A percentile compares a stretch with the other conserved stretches of the same genome.
phyloP scores from a whole-genome alignment of 73 alveolate species.

The Durusdinium trenchii region DNA sequence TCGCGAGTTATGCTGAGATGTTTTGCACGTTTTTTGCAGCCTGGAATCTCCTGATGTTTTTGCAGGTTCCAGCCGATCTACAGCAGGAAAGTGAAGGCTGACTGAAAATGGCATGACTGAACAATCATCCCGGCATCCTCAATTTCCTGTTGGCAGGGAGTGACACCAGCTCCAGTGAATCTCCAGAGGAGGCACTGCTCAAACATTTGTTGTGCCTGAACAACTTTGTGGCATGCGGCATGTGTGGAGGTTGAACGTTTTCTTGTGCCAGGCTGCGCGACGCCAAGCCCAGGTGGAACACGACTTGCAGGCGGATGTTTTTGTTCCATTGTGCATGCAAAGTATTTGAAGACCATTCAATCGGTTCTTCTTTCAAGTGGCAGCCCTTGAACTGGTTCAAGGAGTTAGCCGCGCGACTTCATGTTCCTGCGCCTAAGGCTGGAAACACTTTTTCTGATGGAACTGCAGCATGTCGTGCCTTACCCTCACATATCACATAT shows the following conservation, averaged over 20 bases:
- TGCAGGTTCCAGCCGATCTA: neutral
- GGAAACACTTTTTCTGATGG: no score
- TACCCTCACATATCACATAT: no score
- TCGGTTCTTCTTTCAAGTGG: neutral
- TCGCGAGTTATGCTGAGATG: no score
- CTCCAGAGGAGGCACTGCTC: conserved; percentile 72
- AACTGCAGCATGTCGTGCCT: no score
- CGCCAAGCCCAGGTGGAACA: conserved; percentile 44
- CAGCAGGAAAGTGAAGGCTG: conserved; percentile 26
- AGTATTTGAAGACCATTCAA: neutral
- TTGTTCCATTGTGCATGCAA: neutral
- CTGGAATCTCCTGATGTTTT: neutral
- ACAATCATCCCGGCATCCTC: neutral
- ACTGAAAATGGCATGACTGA: neutral
- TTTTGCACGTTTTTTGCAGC: no score
- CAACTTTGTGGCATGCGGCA: no score
- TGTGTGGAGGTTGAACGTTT: no score
- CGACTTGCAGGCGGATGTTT: conserved; percentile 29
- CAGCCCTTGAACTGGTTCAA: neutral
- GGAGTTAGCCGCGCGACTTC: conserved; percentile 33
- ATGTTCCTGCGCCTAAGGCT: no score
- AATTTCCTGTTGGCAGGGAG: conserved; percentile 14
- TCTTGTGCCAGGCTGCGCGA: conserved; percentile 25
- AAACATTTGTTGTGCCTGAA: neutral
- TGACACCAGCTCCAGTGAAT: conserved; percentile 74